Evolutionary conservation across 2,329 filamentous ascomycete genomes (phyloP), one percentile per base, ranked within the genome.

Genomic region (Microsporum canis): DNA sequence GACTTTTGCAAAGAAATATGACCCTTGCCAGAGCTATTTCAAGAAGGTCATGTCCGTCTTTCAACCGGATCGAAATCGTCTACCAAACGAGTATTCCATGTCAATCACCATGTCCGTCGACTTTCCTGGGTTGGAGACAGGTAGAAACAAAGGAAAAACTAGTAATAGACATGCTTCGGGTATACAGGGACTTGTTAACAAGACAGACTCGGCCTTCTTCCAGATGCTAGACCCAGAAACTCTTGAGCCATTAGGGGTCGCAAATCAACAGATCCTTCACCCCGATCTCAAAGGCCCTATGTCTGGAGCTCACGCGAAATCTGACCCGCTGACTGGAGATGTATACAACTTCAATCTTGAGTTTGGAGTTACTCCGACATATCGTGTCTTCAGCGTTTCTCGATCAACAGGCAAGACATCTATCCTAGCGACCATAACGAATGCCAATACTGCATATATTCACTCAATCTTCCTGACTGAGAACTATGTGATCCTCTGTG

Each of bases 281-380:
- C 85, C 87, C 0, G 78, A 82, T 0, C 78, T 95, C 10, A 82
- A 77, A 10, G 89, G 89, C 0, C 82, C 80, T 0, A 70, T 88
- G 12, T 86, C 86, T 1, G 86, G 82, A 43, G 83, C 89, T 0
- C 90, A 95, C 70, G 83, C 86, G 0, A 84, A 86, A 60, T 80
- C 82, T 0, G 88, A 94, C 69, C 87, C 86, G 0, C 72, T 74
- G 0, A 91, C 85, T 0, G 89, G 89, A 5, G 88, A 94, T 64
- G 69, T 88, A 5, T 92, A 83, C 79, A 95, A 94, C 73, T 92
- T 83, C 75, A 95, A 95, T 68, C 80, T 91, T n/a, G 79, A 84
- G 0, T 71, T 88, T 17, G 85, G 84, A 0, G 72, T 70, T 0
- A 70, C 69, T 0, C 71, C 82, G 0, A 83, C 78, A 0, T 94